Conservation (phyloP, 139 green algal genomes). For the Mesotaenium endlicherianum region DNA sequence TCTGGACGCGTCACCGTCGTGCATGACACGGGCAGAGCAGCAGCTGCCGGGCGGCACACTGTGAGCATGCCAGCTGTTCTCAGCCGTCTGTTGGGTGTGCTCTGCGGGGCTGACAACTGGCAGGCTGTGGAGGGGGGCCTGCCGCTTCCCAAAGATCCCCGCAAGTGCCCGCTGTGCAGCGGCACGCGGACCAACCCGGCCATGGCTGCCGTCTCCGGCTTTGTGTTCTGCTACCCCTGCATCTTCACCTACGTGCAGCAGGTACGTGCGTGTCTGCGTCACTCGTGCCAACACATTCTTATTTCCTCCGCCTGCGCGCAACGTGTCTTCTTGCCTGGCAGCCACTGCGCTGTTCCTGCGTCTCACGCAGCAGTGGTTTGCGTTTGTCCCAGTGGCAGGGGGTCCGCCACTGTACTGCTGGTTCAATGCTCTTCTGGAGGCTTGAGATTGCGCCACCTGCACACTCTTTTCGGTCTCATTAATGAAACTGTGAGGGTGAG, state of each 20-base stretch:
- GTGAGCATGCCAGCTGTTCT: too few relatives aligned
- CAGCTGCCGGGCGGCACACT: too few relatives aligned
- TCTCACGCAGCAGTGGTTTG: neutral
- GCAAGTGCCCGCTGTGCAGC: conserved; percentile 76
- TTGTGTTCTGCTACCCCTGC: conserved; percentile 92
- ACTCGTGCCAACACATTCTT: neutral
- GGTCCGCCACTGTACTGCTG: neutral
- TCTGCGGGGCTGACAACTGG: neutral
- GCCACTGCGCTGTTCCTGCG: neutral
- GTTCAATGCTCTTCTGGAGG: neutral
- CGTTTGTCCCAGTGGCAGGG: neutral
- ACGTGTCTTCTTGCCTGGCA: neutral
- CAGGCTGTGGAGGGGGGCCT: conserved; percentile 58
- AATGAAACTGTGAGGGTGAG: too few relatives aligned
- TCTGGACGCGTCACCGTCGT: too few relatives aligned
- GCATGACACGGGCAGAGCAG: too few relatives aligned
- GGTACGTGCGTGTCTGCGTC: neutral
- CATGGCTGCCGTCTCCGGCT: conserved; percentile 73
- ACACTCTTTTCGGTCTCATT: too few relatives aligned
- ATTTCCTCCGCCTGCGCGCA: neutral
- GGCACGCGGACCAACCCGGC: conserved; percentile 74
- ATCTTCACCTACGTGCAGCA: conserved; percentile 65
- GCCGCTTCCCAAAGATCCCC: conserved; percentile 65
- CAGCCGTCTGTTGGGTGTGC: too few relatives aligned
- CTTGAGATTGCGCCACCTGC: neutral